phyloP scores from a whole-genome alignment of 192 early-diverging fungal genomes.

The Linnemannia hyalina region DNA sequence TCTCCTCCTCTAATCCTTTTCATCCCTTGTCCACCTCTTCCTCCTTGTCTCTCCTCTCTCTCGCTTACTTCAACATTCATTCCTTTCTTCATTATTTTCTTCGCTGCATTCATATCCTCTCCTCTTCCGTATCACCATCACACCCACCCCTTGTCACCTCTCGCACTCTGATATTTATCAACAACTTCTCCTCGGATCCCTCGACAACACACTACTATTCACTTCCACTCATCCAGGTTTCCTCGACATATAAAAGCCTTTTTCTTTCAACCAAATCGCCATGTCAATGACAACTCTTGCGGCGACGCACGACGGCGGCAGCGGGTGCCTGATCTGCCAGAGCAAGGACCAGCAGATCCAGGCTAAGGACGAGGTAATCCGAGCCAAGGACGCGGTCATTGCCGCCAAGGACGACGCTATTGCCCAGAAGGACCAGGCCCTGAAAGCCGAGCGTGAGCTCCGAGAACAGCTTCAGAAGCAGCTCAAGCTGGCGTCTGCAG shows the following conservation, averaged over 20 bases:
- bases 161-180: background rate
- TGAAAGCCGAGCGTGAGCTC: constrained; percentile 36
- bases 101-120: background rate
- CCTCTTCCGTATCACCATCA: background rate
- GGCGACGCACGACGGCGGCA: background rate
- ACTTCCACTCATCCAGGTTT: background rate
- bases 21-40: background rate
- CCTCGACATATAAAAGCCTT: background rate
- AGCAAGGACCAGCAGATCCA: constrained; percentile 37
- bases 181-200: background rate
- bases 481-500: constrained; percentile 30
- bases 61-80: background rate
- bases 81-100: background rate
- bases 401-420: constrained; percentile 44
- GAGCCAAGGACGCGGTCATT: constrained; percentile 41
- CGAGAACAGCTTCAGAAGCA: constrained; percentile 43
- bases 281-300: constrained; percentile 8
- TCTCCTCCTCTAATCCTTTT: background rate
- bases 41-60: background rate
- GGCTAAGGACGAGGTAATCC: constrained; percentile 41
- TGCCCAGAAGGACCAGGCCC: constrained; percentile 37
- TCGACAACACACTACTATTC: background rate
- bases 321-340: constrained; percentile 25
- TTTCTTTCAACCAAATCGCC: background rate
- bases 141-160: background rate